Evolutionary conservation across 306 rosid genomes (phyloP).

Genomic region (Senna siamea): DNA sequence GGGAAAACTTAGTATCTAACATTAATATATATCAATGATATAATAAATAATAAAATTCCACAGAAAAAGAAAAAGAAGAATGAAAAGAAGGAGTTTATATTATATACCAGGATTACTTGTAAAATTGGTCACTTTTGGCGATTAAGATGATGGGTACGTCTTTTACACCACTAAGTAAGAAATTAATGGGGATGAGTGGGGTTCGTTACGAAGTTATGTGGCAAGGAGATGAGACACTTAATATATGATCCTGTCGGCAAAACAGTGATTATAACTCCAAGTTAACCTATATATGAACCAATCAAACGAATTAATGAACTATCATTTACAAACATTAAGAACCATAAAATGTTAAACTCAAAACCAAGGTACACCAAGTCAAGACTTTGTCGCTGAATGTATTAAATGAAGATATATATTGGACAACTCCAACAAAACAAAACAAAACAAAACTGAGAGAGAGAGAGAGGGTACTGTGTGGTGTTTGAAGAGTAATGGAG

Average conservation of each 20-base stretch:
- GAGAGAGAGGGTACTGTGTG: no score
- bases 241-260: constrained; percentile 43
- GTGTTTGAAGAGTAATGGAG: no score
- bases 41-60: background rate
- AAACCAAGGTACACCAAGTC: no score
- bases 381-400: no score
- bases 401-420: no score
- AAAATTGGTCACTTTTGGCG: constrained; percentile 43
- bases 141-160: constrained; percentile 47
- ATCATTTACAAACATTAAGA: background rate
- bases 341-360: background rate
- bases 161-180: constrained; percentile 43
- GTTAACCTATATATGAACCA: background rate
- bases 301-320: background rate
- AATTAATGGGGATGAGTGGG: constrained; percentile 21
- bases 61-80: no score
- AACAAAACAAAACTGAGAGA: no score
- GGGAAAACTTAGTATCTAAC: constrained; percentile 26
- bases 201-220: constrained; percentile 40
- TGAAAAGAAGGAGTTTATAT: constrained; percentile 1
- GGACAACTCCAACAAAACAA: no score
- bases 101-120: constrained; percentile 36
- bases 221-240: constrained; percentile 49
- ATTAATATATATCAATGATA: constrained; percentile 31
- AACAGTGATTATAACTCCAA: constrained; percentile 34